Percentiles rank a stretch among this genome's conserved stretches.
phyloP scores from a whole-genome alignment of 1,284 basidiomycete genomes.

The Athelia psychrophila region DNA sequence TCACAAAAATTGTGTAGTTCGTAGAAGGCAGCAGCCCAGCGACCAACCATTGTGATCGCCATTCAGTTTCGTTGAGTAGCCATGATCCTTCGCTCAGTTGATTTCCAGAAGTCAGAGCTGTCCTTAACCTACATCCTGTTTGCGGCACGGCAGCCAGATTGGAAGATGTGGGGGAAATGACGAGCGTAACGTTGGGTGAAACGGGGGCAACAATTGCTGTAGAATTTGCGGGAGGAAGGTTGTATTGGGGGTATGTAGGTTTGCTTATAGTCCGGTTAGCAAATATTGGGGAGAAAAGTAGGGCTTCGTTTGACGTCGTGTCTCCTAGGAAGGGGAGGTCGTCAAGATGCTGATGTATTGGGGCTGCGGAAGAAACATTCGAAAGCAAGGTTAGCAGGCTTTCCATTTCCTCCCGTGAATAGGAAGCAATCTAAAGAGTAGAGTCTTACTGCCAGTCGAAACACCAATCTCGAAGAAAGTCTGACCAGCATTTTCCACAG shows the following conservation, averaged over 20 bases:
- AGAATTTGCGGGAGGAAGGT: slow-evolving; percentile 60
- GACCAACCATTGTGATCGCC: slow-evolving; percentile 67
- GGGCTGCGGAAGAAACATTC: slow-evolving; percentile 26
- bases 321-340: slow-evolving; percentile 67
- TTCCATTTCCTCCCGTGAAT: slow-evolving; percentile 7
- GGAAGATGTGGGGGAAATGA: slow-evolving; percentile 45
- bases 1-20: slow-evolving; percentile 69
- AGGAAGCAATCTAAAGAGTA: slow-evolving; percentile 2
- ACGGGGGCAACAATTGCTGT: slow-evolving; percentile 40
- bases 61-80: slow-evolving; percentile 53
- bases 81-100: slow-evolving; percentile 44
- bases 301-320: slow-evolving; percentile 68
- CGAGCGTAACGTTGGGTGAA: slow-evolving; percentile 50
- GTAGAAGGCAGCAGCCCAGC: slow-evolving; percentile 55
- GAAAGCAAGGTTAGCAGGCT: no score
- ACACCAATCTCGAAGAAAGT: slow-evolving; percentile 55
- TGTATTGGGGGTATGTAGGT: slow-evolving; percentile 80
- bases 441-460: slow-evolving; percentile 46
- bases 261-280: slow-evolving; percentile 24
- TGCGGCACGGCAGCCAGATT: slow-evolving; percentile 43
- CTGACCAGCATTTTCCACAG: slow-evolving; percentile 39
- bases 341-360: slow-evolving; percentile 44
- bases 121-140: slow-evolving; percentile 55
- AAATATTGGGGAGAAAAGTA: slow-evolving; percentile 76
- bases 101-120: slow-evolving; percentile 25